Base-by-base conservation (phyloP, 2,329 filamentous ascomycete genomes). In the Alternaria sp. region DNA sequence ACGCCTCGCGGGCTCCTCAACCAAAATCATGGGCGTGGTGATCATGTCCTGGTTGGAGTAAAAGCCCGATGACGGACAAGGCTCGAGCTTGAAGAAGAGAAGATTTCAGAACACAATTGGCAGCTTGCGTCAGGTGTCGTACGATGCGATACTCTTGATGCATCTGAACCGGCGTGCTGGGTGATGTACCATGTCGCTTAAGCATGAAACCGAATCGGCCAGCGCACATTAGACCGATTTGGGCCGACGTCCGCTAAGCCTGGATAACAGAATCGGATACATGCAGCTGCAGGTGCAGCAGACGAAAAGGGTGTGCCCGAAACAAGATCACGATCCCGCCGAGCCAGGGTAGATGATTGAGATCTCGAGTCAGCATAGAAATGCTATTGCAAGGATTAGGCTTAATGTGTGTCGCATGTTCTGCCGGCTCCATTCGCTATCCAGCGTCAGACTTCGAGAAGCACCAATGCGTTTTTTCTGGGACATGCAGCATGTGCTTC, bases 71-170 rank as follows among this genome's bases (percentile, higher is more conserved):
- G 25, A 58, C 8, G 46, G 59, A 49, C 45, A 25, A 47, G 32
- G 45, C 52, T 40, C 57, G 26, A 61, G 44, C 59, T 44, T 12
- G 46, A 52, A 62, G 45, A 50, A 47, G 40, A 19, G 32, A 19
- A 44, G 55, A 67, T 57, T 54, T 51, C 62, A 55, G 65, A 63
- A 67, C 67, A 61, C 57, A 58, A 28, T 30, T 56, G 56, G 40
- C 47, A 54, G 55, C 49, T 55, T 58, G 58, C 57, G 43, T 59
- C 44, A 45, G 65, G 55, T 45, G 55, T 69, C 65, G 65, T 69
- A 69, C 67, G 67, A 67, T 65, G 43, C 55, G 55, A 57, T 65
- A 54, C 55, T 57, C 46, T 59, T 54, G 59, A 64, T 65, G 65
- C 45, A 69, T 55, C 60, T 51, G 59, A 62, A 56, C 62, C 62